Evolutionary conservation across 176 grass and related monocot genomes (phyloP).

Genomic region (Coix lacrymajobi): DNA sequence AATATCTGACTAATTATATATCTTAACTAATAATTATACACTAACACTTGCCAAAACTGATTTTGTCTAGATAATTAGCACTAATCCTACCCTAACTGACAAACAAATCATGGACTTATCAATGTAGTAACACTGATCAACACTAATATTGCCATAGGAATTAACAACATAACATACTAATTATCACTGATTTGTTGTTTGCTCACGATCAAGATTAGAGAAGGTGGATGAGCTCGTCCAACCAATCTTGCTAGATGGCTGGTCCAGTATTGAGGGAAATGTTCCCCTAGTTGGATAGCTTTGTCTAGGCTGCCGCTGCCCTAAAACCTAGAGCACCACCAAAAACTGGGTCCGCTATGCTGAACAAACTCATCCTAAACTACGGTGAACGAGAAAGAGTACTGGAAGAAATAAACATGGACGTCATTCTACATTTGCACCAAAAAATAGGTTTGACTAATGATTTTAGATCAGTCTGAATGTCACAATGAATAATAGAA

Average conservation of each 20-base stretch:
- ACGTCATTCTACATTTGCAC: not conserved
- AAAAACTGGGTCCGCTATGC: not conserved
- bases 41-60: not conserved
- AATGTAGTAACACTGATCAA: not conserved
- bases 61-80: not conserved
- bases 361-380: not conserved
- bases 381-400: not conserved
- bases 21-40: not conserved
- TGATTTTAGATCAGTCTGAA: not conserved
- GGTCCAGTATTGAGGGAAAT: not conserved
- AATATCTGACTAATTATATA: not conserved
- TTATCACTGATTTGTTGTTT: not conserved
- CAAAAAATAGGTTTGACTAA: not conserved
- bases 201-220: not conserved
- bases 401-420: not conserved
- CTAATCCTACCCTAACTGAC: not conserved
- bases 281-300: not conserved
- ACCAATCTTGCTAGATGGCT: not conserved
- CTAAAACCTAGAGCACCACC: not conserved
- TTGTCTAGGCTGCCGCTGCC: not conserved
- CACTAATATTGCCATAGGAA: not conserved
- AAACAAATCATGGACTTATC: not conserved
- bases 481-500: not conserved
- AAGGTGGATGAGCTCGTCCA: not conserved
- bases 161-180: not conserved